Evolutionary conservation across 768 basidiomycete species (phyloP).

Genomic region (Jaapia argillacea): DNA sequence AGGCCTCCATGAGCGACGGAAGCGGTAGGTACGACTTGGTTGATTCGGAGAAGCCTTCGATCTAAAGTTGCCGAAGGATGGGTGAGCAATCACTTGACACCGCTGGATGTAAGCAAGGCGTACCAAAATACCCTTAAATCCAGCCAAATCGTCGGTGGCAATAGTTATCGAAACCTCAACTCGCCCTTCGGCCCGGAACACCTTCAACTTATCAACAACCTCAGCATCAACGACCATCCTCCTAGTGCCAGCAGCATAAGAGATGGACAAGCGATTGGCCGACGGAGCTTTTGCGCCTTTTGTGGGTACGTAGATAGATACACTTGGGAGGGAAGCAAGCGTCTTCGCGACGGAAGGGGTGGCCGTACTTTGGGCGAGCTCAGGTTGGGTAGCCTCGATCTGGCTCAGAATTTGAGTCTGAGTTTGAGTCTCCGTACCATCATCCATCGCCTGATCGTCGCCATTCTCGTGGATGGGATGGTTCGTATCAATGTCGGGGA

Average conservation of each 20-base stretch:
- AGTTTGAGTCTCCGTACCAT: not conserved
- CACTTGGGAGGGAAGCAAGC: too few species aligned
- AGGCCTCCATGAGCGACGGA: conserved; percentile 31
- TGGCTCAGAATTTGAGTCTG: not conserved
- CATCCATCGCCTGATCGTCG: not conserved
- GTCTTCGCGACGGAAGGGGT: too few species aligned
- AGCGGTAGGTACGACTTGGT: conserved; percentile 64
- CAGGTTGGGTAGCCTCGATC: not conserved
- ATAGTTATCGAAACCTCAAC: conserved; percentile 73
- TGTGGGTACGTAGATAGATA: conserved; percentile 6
- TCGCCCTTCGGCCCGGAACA: conserved; percentile 74
- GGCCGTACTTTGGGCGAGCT: not conserved
- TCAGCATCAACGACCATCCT: conserved; percentile 86
- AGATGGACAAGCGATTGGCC: conserved; percentile 85
- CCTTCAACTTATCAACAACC: conserved; percentile 69
- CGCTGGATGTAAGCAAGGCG: not conserved
- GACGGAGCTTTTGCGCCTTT: conserved; percentile 46
- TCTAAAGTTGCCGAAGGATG: too few species aligned
- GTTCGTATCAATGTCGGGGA: too few species aligned
- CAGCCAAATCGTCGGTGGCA: conserved; percentile 33
- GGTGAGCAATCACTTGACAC: conserved; percentile 2
- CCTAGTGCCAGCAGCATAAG: conserved; percentile 83
- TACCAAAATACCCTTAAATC: conserved; percentile 70
- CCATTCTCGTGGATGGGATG: too few species aligned
- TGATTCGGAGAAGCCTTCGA: conserved; percentile 64